Percentiles rank a stretch among this genome's conserved stretches.
Conservation (phyloP, 176 grass and related monocot species). For the Carex cristatella region DNA sequence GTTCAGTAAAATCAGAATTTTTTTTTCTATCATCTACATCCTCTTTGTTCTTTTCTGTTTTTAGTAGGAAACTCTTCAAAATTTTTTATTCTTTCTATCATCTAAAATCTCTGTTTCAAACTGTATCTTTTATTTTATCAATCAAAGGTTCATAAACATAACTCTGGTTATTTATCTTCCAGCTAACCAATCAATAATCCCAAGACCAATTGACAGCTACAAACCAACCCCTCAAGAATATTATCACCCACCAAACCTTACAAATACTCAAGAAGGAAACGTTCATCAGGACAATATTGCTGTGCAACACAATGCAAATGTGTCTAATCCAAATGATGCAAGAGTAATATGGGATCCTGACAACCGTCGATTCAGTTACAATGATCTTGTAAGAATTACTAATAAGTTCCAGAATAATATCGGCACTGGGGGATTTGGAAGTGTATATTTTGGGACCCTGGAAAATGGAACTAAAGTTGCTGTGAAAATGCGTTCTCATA, state of each 20-base stretch:
- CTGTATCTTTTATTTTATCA: neutral
- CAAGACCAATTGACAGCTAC: neutral
- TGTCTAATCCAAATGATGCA: too few species aligned
- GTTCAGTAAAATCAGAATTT: neutral
- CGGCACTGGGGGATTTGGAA: too few species aligned
- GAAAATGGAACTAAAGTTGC: too few species aligned
- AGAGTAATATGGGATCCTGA: too few species aligned
- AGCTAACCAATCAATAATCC: neutral
- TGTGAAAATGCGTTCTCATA: too few species aligned
- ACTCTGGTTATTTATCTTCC: neutral
- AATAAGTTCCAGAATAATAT: too few species aligned
- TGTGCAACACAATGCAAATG: neutral
- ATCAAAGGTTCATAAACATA: neutral
- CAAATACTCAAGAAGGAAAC: neutral
- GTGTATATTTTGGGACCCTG: too few species aligned
- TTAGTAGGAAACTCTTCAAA: too few species aligned
- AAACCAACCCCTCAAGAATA: neutral
- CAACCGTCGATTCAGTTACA: too few species aligned
- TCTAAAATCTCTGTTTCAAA: neutral
- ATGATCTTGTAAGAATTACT: too few species aligned
- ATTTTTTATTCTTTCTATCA: neutral
- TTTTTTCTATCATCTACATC: neutral
- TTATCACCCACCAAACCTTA: neutral
- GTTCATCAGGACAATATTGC: neutral
- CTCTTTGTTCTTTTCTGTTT: too few species aligned